Conservation (phyloP, 2,329 filamentous ascomycete species). For the Scopulariopsis brevicaulis region DNA sequence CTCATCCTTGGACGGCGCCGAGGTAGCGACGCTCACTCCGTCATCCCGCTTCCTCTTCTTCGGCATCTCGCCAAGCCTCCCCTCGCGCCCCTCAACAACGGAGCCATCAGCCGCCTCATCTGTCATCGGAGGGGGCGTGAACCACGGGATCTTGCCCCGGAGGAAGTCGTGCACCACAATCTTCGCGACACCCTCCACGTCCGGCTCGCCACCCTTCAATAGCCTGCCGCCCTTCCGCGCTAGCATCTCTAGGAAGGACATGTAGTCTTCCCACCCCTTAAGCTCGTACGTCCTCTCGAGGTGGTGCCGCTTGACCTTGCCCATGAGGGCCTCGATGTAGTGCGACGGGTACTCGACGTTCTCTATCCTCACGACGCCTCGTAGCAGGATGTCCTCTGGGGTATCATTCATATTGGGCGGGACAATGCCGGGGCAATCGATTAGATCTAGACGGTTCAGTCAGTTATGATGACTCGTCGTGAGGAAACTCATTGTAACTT, state of each 20-base stretch:
- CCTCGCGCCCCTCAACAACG: constrained; percentile 58
- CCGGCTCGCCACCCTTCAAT: constrained; percentile 85
- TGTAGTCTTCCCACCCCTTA: constrained; percentile 63
- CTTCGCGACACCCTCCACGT: constrained; percentile 89
- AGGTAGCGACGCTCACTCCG: constrained; percentile 22
- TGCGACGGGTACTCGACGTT: constrained; percentile 95
- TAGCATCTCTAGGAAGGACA: constrained; percentile 76
- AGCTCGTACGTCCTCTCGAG: constrained; percentile 90
- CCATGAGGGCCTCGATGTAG: constrained; percentile 77
- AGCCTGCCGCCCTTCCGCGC: constrained; percentile 80
- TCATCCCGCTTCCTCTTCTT: constrained; percentile 63
- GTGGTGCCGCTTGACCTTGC: constrained; percentile 72
- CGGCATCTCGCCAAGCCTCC: constrained; percentile 75
- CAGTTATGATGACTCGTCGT: constrained; percentile 20
- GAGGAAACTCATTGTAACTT: neutral
- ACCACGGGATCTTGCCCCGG: constrained; percentile 93
- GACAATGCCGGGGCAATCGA: constrained; percentile 94
- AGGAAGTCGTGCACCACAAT: constrained; percentile 97
- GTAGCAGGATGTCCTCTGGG: constrained; percentile 76
- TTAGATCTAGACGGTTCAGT: constrained; percentile 35
- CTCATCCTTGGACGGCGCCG: constrained; percentile 17
- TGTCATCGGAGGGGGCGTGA: constrained; percentile 61
- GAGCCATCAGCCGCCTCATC: constrained; percentile 36
- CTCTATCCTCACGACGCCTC: constrained; percentile 87
- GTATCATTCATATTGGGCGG: constrained; percentile 78